Base-by-base conservation (phyloP, 306 rosid species). In the Echinosophora koreensis region DNA sequence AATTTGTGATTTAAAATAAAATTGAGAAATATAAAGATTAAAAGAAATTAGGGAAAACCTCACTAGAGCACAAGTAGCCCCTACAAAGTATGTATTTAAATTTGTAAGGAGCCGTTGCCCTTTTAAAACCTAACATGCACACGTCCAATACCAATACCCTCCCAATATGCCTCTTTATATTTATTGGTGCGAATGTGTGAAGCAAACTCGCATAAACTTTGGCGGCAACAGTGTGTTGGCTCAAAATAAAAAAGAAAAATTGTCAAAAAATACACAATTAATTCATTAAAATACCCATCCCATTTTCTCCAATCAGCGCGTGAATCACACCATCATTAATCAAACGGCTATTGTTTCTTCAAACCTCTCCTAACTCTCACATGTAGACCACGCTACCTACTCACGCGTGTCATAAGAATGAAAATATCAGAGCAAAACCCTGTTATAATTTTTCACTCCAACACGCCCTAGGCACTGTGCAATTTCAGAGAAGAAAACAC, bases 221-320 rank as follows among this genome's bases (percentile, higher is more conserved):
- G 94, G 94, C 94, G 94, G 94, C 90, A 89, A 89, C 80, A 16
- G 28, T 66, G 38, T 49, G 41, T 42, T 41, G 71, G 66, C 18
- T 5, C 22, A 30, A 76, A 80, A 70, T 56, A 54, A 27, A 11
- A 47, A 0, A 4, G 14, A 49, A 15, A 41, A 59, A 63, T 37
- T 28, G 4, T 30, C 37, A 42, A 87, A 78, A 47, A 6, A 51
- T 47, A 9, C 27, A 22, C 22, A 22, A 22, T 22, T 22, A 22
- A 22, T 22, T 22, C 7, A 37, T 42, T 60, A 39, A 28, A 1
- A n/a, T 37, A 39, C 4, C 7, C 12, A 8, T 18, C 42, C 14
- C 56, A 50, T 32, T 71, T 49, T 77, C 14, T 55, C 10, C 1
- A 5, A 14, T 30, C 6, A 14, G 73, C 78, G 85, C 93, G 93